Evolutionary conservation across 306 rosid species (phyloP).

Genomic region (Quercus cerris): DNA sequence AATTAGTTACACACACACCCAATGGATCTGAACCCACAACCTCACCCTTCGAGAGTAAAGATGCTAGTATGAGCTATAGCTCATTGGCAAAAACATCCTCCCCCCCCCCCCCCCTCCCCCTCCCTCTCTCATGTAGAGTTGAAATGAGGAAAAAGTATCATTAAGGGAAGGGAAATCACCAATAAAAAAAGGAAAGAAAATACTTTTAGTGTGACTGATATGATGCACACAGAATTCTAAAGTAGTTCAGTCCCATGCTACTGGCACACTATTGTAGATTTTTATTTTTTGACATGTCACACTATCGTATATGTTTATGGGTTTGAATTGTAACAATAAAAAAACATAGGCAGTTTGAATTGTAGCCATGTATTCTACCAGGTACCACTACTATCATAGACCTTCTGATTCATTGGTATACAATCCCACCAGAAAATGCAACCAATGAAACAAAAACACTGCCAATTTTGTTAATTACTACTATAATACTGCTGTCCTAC

Average conservation of each 20-base stretch:
- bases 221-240: neutral
- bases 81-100: neutral
- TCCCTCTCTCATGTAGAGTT: neutral
- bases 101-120: too few relatives aligned
- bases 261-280: neutral
- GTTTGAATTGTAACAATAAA: too few relatives aligned
- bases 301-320: too few relatives aligned
- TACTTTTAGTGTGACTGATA: neutral
- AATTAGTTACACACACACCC: too few relatives aligned
- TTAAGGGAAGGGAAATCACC: neutral
- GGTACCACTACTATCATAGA: neutral
- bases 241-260: neutral
- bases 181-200: too few relatives aligned
- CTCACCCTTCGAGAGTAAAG: too few relatives aligned
- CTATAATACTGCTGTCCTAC: neutral
- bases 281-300: neutral
- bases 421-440: neutral
- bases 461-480: neutral
- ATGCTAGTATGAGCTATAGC: too few relatives aligned
- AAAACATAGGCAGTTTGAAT: neutral
- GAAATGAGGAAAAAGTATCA: neutral
- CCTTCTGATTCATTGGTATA: neutral
- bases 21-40: too few relatives aligned
- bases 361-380: neutral
- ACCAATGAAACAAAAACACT: neutral